These are phyloP conservation scores for Penicillium sp. DNA, from an alignment of 2,329 filamentous ascomycete species.

Conservation along the genomic window DNA sequence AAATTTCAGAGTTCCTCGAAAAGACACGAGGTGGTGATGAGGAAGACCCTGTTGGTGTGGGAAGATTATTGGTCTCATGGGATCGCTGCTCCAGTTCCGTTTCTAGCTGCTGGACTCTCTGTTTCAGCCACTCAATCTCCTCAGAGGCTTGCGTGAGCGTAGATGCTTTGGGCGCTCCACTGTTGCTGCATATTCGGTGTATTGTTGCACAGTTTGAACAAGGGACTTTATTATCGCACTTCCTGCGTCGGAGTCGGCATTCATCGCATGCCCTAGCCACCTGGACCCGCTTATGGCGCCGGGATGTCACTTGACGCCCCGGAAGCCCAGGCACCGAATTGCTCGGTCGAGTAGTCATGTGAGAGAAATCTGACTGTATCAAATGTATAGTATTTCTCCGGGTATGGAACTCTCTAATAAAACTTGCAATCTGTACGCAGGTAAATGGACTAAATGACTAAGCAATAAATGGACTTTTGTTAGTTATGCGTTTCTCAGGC, in stretches of 20 bases:
- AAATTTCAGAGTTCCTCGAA: background rate
- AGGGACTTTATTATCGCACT: background rate
- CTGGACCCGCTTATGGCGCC: background rate
- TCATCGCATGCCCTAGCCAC: conserved; percentile 2
- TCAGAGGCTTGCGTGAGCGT: conserved; percentile 4
- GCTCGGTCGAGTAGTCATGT: background rate
- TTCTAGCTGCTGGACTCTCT: conserved; percentile 8
- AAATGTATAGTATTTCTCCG: no score
- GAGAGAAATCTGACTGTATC: no score
- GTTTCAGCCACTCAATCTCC: conserved; percentile 2
- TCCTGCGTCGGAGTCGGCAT: conserved; percentile 1
- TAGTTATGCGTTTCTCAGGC: no score
- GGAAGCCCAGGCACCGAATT: background rate
- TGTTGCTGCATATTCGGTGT: background rate
- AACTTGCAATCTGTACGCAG: no score
- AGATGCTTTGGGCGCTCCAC: background rate
- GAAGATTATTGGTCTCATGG: background rate
- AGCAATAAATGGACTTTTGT: no score
- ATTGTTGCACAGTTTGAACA: background rate
- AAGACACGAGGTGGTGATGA: background rate
- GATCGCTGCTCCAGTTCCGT: conserved; percentile 2
- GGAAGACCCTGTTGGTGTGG: background rate
- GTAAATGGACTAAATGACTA: no score
- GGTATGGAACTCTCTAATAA: no score
- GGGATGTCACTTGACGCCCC: background rate